These are phyloP conservation scores for Lecanicillium sp. DNA, from an alignment of 2,329 filamentous ascomycete species.

Conservation along the genomic window DNA sequence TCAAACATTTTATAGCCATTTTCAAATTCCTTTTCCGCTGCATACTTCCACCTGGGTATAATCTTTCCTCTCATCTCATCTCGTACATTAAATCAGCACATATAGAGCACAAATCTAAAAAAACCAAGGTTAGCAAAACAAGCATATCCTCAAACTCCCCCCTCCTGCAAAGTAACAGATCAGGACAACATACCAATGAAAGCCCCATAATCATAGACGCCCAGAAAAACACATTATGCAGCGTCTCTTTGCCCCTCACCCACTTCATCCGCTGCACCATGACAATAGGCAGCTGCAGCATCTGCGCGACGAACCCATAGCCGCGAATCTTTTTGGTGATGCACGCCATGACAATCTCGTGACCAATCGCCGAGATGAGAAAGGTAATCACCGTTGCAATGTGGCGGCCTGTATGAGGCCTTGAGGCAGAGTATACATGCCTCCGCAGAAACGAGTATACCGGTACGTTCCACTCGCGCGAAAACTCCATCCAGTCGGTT, in stretches of 20 bases:
- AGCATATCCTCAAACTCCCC: background rate
- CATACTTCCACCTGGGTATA: background rate
- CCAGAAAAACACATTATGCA: slow-evolving; percentile 92
- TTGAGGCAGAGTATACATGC: slow-evolving; percentile 83
- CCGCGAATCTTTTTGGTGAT: slow-evolving; percentile 95
- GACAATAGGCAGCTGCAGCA: slow-evolving; percentile 95
- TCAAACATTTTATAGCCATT: too few relatives aligned
- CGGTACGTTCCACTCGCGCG: slow-evolving; percentile 93
- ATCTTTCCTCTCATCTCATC: slow-evolving; percentile 20
- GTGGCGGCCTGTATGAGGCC: slow-evolving; percentile 65
- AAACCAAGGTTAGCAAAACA: background rate
- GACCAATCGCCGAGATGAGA: slow-evolving; percentile 77
- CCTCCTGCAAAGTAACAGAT: background rate
- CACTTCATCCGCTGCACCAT: slow-evolving; percentile 74
- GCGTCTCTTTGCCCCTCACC: slow-evolving; percentile 63
- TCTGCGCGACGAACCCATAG: slow-evolving; percentile 90
- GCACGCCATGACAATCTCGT: slow-evolving; percentile 95
- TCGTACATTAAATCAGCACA: slow-evolving; percentile 25
- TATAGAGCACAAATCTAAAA: slow-evolving; percentile 44
- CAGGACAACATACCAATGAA: slow-evolving; percentile 57
- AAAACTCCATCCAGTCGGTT: slow-evolving; percentile 92
- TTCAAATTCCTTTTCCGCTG: too few relatives aligned
- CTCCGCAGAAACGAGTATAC: slow-evolving; percentile 92
- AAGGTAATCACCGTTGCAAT: slow-evolving; percentile 87
- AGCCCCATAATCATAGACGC: slow-evolving; percentile 82